Conservation (phyloP, 805 yeast species). For the Tetrapisispora pingtungensis region DNA sequence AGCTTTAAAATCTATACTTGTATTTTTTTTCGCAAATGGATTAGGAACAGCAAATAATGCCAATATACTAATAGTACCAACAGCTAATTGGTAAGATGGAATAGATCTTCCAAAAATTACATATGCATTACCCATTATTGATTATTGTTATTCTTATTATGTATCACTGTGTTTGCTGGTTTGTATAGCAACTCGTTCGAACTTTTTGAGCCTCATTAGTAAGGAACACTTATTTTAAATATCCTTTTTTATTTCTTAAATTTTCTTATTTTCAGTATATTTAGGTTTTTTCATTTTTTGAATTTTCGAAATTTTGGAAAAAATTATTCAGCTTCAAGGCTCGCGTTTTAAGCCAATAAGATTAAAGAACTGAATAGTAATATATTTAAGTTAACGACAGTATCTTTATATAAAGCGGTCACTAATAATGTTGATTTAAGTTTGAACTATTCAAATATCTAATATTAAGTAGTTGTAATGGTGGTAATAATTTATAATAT, state of each 20-base stretch:
- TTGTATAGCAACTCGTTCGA: too few relatives aligned
- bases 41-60: conserved; percentile 57
- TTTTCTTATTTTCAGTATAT: too few relatives aligned
- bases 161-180: not conserved
- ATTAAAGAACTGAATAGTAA: not conserved
- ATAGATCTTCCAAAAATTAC: conserved; percentile 73
- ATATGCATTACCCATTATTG: conserved; percentile 63
- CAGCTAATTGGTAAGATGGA: conserved; percentile 74
- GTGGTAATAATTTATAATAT: too few relatives aligned
- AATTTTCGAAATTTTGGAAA: too few relatives aligned
- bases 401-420: too few relatives aligned
- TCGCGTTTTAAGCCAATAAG: not conserved
- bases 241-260: not conserved
- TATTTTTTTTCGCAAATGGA: conserved; percentile 50
- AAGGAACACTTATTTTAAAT: too few relatives aligned
- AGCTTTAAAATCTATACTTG: conserved; percentile 63
- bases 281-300: too few relatives aligned
- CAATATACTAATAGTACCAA: conserved; percentile 70
- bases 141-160: not conserved
- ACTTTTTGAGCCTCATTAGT: too few relatives aligned
- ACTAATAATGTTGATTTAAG: not conserved
- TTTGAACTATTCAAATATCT: too few relatives aligned
- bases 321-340: too few relatives aligned
- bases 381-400: not conserved
- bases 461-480: too few relatives aligned